Conservation (phyloP, 192 early-diverging fungal species). For the Coemansia interrupta region DNA sequence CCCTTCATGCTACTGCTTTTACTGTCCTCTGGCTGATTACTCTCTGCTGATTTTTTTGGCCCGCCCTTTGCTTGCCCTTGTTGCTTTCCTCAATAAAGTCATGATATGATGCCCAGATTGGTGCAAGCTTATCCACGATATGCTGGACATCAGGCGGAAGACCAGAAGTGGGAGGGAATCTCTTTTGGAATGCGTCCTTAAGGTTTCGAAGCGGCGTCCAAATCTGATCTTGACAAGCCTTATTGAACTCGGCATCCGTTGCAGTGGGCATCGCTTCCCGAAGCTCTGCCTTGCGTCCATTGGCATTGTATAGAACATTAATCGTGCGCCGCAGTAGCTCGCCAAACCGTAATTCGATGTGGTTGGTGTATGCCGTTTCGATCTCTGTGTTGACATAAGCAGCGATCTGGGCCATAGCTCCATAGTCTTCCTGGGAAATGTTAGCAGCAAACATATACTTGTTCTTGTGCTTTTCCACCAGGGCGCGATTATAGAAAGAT, state of each 20-base stretch:
- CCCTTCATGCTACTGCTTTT: too few relatives aligned
- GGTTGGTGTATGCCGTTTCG: conserved; percentile 1
- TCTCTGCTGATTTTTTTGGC: too few relatives aligned
- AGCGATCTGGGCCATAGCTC: not conserved
- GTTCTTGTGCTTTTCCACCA: too few relatives aligned
- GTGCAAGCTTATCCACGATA: not conserved
- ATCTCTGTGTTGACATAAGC: not conserved
- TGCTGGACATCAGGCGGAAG: not conserved
- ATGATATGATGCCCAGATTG: not conserved
- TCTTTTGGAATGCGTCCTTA: not conserved
- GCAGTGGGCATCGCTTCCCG: not conserved
- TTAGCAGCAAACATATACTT: too few relatives aligned
- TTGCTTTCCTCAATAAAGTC: too few relatives aligned
- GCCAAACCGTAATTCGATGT: conserved; percentile 6
- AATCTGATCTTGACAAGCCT: not conserved
- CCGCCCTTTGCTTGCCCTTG: too few relatives aligned
- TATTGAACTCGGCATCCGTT: not conserved
- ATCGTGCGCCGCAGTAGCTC: not conserved
- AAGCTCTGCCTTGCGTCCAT: not conserved
- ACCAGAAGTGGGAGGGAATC: not conserved
- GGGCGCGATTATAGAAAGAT: too few relatives aligned
- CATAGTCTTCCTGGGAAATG: too few relatives aligned
- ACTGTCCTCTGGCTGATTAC: too few relatives aligned
- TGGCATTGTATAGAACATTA: not conserved
- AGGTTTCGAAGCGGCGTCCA: not conserved